Percentiles rank a stretch among this genome's conserved stretches.
phyloP scores from a whole-genome alignment of 2,329 filamentous ascomycete genomes.

The Apiospora rasikravindrae region DNA sequence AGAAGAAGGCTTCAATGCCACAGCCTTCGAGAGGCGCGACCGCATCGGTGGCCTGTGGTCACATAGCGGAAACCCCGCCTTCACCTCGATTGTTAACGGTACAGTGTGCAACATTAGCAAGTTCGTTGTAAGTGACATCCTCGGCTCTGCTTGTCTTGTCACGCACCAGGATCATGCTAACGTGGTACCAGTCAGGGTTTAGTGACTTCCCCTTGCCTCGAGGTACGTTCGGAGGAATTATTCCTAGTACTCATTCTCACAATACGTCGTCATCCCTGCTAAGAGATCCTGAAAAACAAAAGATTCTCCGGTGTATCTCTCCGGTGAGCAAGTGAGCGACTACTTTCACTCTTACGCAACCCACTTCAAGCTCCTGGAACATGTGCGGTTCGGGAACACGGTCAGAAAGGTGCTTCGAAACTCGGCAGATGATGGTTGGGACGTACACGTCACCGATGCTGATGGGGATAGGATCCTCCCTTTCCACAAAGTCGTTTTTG shows the following conservation, averaged over 20 bases:
- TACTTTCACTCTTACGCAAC: slow-evolving; percentile 30
- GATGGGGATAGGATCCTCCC: slow-evolving; percentile 23
- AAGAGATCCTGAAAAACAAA: neutral
- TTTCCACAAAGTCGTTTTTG: slow-evolving; percentile 31
- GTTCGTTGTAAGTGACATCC: slow-evolving; percentile 28
- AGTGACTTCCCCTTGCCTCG: slow-evolving; percentile 30
- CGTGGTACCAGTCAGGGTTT: slow-evolving; percentile 27
- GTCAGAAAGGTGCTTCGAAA: slow-evolving; percentile 29
- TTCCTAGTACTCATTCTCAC: neutral
- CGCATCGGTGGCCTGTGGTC: slow-evolving; percentile 51
- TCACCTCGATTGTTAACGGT: slow-evolving; percentile 34
- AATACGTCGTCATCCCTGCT: neutral
- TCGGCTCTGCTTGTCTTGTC: no score
- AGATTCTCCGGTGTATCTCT: slow-evolving; percentile 28
- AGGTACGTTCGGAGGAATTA: slow-evolving; percentile 21
- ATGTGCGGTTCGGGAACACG: slow-evolving; percentile 27
- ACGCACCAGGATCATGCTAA: neutral
- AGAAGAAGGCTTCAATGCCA: slow-evolving; percentile 50
- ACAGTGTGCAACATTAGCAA: slow-evolving; percentile 44
- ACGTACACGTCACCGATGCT: slow-evolving; percentile 27
- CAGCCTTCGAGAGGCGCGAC: slow-evolving; percentile 48
- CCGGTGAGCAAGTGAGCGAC: slow-evolving; percentile 22
- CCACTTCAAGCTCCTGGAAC: slow-evolving; percentile 27
- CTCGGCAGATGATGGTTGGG: slow-evolving; percentile 25
- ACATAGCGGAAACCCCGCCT: slow-evolving; percentile 39